These are phyloP conservation scores for Ogataea ramenticola DNA, from an alignment of 805 yeast genomes.

Conservation along the genomic window DNA sequence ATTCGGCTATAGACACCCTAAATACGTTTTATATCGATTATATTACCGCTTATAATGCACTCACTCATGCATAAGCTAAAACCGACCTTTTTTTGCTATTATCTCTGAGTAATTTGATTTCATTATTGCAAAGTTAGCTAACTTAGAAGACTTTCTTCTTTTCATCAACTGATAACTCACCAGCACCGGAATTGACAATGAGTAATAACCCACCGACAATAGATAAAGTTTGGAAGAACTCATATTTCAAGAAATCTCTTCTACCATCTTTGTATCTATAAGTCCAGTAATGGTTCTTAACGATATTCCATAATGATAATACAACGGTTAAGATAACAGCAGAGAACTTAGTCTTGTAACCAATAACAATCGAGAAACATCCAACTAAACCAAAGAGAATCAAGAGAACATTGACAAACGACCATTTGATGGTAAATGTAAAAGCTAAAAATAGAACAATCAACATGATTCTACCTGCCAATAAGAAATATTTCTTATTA, in stretches of 20 bases:
- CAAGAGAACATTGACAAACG: conserved; percentile 52
- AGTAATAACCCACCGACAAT: conserved; percentile 90
- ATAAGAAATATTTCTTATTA: conserved; percentile 68
- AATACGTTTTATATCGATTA: too few relatives aligned
- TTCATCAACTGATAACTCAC: conserved; percentile 87
- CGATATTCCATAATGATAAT: conserved; percentile 67
- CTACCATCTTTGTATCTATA: conserved; percentile 61
- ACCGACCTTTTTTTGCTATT: too few relatives aligned
- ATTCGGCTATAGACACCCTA: too few relatives aligned
- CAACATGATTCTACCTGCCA: conserved; percentile 84
- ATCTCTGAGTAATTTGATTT: too few relatives aligned
- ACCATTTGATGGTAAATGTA: conserved; percentile 69
- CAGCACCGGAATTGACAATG: conserved; percentile 94
- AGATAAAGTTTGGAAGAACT: conserved; percentile 88
- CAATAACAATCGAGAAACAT: conserved; percentile 76
- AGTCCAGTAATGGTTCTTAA: conserved; percentile 86
- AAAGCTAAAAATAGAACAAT: conserved; percentile 82
- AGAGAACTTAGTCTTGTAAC: conserved; percentile 86
- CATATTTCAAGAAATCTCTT: conserved; percentile 87
- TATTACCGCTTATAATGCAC: too few relatives aligned
- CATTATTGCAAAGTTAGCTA: too few relatives aligned
- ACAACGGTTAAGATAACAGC: conserved; percentile 66
- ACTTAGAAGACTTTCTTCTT: conserved; percentile 84
- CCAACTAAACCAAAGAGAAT: conserved; percentile 64
- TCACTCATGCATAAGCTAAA: too few relatives aligned